Conservation (phyloP, 2,329 filamentous ascomycete species). For the Fusarium aywerte region DNA sequence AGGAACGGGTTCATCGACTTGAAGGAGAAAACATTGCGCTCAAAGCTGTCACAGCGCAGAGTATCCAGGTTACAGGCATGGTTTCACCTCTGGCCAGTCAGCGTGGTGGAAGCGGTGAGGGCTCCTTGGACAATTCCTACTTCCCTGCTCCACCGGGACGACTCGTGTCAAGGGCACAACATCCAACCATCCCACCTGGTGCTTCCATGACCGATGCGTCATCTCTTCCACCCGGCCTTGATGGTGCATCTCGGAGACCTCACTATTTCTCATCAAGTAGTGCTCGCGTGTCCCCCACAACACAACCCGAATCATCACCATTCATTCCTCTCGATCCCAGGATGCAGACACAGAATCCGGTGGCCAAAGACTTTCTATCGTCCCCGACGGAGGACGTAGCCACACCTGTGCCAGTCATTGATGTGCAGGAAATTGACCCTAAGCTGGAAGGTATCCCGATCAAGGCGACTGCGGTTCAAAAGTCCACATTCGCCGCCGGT, state of each 20-base stretch:
- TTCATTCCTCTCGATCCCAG: constrained; percentile 57
- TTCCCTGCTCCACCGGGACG: constrained; percentile 36
- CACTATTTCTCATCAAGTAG: constrained; percentile 48
- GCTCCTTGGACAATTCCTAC: constrained; percentile 39
- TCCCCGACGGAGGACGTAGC: constrained; percentile 47
- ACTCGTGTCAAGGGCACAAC: constrained; percentile 36
- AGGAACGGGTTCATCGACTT: constrained; percentile 52
- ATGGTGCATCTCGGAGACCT: constrained; percentile 51
- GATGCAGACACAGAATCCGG: constrained; percentile 55
- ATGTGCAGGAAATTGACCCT: constrained; percentile 67
- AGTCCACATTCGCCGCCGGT: constrained; percentile 61
- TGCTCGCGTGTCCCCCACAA: constrained; percentile 51
- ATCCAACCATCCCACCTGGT: constrained; percentile 29
- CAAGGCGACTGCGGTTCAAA: constrained; percentile 64
- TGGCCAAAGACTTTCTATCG: constrained; percentile 51
- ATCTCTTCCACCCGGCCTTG: constrained; percentile 49
- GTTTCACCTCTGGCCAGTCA: constrained; percentile 48
- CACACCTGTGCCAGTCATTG: constrained; percentile 60
- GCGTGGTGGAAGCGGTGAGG: constrained; percentile 42
- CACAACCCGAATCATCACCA: constrained; percentile 51
- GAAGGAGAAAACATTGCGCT: constrained; percentile 53
- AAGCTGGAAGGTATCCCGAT: constrained; percentile 69
- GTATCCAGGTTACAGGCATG: constrained; percentile 46
- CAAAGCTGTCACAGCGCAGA: constrained; percentile 47
- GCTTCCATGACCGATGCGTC: constrained; percentile 39